Conservation (phyloP, 2,329 filamentous ascomycete species). For the Tolypocladium tundrense region DNA sequence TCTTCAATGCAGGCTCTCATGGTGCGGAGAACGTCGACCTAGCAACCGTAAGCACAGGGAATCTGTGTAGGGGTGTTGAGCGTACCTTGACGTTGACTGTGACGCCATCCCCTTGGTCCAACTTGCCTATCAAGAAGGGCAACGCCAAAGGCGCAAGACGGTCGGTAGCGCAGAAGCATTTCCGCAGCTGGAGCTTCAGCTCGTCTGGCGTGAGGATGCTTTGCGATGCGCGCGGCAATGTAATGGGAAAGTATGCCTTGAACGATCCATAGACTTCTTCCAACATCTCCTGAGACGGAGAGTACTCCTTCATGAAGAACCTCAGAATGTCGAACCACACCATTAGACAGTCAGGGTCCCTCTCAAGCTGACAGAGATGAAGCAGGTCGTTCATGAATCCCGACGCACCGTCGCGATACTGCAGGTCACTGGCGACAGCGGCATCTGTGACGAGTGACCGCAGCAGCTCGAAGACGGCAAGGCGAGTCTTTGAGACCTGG, state of each 20-base stretch:
- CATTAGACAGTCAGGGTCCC: conserved; percentile 47
- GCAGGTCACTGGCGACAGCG: conserved; percentile 31
- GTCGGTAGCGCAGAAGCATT: conserved; percentile 43
- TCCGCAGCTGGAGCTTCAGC: conserved; percentile 41
- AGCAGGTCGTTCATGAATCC: conserved; percentile 40
- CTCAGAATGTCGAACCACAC: conserved; percentile 44
- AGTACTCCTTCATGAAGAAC: conserved; percentile 33
- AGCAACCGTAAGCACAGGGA: conserved; percentile 4
- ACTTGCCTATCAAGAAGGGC: conserved; percentile 44
- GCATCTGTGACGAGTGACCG: conserved; percentile 31
- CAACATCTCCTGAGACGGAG: conserved; percentile 32
- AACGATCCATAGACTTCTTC: conserved; percentile 43
- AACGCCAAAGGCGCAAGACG: conserved; percentile 34
- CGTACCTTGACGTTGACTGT: conserved; percentile 46
- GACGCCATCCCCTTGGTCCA: conserved; percentile 49
- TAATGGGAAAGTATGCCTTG: conserved; percentile 52
- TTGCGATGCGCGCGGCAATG: conserved; percentile 38
- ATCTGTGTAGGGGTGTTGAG: neutral
- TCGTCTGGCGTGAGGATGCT: conserved; percentile 45
- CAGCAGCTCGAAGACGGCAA: conserved; percentile 41
- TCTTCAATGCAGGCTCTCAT: conserved; percentile 41
- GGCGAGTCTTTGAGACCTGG: conserved; percentile 39
- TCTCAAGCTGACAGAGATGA: conserved; percentile 41
- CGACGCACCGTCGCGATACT: conserved; percentile 31
- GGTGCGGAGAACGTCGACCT: conserved; percentile 46